Conservation (phyloP, 352 stramenopile genomes). For the Phytophthora sp. region DNA sequence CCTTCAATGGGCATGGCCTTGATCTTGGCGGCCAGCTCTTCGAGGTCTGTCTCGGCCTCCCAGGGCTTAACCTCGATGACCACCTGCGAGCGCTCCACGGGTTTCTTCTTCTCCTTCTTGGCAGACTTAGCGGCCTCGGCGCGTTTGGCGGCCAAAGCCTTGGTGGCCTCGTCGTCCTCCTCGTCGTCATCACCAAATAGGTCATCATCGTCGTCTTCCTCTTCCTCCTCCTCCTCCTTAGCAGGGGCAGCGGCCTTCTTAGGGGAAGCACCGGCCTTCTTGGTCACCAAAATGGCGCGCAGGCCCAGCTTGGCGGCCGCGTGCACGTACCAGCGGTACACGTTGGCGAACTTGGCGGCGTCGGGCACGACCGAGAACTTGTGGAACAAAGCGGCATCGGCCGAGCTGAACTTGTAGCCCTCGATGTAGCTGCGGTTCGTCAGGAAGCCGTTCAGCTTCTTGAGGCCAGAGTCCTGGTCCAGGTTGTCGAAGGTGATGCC, state of each 20-base stretch:
- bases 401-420: constrained; percentile 72
- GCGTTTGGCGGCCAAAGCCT: constrained; percentile 56
- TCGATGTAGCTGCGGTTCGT: constrained; percentile 81
- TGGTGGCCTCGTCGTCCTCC: constrained; percentile 59
- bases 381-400: constrained; percentile 66
- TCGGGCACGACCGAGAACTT: constrained; percentile 53
- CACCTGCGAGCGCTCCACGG: constrained; percentile 64
- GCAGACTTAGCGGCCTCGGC: constrained; percentile 56
- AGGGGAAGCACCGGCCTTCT: constrained; percentile 28
- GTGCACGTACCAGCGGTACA: constrained; percentile 80
- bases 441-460: constrained; percentile 87
- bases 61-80: constrained; percentile 77
- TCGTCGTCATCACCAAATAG: constrained; percentile 68
- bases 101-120: constrained; percentile 78
- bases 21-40: constrained; percentile 75
- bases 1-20: constrained; percentile 76
- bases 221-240: constrained; percentile 43
- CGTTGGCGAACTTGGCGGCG: constrained; percentile 60
- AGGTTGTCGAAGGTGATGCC: constrained; percentile 70
- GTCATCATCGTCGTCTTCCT: constrained; percentile 70
- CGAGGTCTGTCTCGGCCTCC: constrained; percentile 81
- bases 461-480: constrained; percentile 62
- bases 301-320: constrained; percentile 61
- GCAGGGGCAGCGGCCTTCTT: constrained; percentile 39
- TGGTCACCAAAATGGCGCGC: constrained; percentile 44